These are phyloP conservation scores for Aspergillus glaucus DNA, from an alignment of 2,329 filamentous ascomycete genomes.

Conservation along the genomic window DNA sequence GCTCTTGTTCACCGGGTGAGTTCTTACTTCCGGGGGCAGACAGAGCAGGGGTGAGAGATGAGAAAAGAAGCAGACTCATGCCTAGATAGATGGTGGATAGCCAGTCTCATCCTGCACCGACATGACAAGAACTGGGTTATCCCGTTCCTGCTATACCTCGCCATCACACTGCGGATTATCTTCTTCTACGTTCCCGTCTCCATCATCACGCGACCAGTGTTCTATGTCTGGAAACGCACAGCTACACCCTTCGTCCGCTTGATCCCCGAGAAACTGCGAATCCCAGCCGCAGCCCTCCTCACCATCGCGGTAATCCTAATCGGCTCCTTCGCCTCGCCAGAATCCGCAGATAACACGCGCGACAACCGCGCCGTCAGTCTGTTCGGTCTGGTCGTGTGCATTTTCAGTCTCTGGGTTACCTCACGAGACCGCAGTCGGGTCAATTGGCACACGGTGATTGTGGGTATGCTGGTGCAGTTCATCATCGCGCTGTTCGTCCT, in stretches of 20 bases:
- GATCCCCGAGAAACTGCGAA: constrained; percentile 62
- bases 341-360: constrained; percentile 69
- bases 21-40: constrained; percentile 6
- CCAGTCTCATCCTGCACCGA: constrained; percentile 65
- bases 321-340: constrained; percentile 67
- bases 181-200: constrained; percentile 66
- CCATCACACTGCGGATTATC: constrained; percentile 65
- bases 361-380: constrained; percentile 74
- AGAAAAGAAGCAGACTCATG: not conserved
- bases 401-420: constrained; percentile 61
- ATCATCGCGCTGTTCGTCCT: constrained; percentile 84
- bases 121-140: constrained; percentile 73
- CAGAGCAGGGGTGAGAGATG: not conserved
- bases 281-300: constrained; percentile 56
- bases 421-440: constrained; percentile 60
- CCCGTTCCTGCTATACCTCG: constrained; percentile 75
- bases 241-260: constrained; percentile 52
- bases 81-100: constrained; percentile 63
- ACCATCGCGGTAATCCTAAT: constrained; percentile 69
- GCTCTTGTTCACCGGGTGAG: constrained; percentile 50
- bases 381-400: constrained; percentile 68
- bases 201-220: constrained; percentile 60
- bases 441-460: constrained; percentile 72
- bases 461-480: constrained; percentile 83
- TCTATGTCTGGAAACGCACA: constrained; percentile 61